Evolutionary conservation across 345 rosid species (phyloP), one percentile per base, ranked within the genome.

Genomic region (Tarenaya hassleriana): DNA sequence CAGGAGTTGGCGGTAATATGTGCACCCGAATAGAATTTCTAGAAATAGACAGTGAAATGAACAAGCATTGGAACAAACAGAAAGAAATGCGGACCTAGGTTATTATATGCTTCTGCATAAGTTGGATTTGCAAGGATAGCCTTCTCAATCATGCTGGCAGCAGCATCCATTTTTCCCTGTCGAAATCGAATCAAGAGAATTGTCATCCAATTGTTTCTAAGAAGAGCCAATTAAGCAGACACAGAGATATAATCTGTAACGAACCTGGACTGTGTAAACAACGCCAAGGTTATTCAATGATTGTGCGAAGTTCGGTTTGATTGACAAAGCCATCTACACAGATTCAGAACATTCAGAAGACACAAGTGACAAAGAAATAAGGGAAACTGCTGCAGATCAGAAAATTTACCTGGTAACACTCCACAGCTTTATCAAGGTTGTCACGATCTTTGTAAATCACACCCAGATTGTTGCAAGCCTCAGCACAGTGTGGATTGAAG

Each of bases 91-190:
- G 60, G 37, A 92, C 98, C 98, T 78, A 94, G 69, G 69, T 94
- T 94, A 56, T 94, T 94, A 65, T 88, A 94, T 55, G 99, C 99
- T 73, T 94, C 99, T 33, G 97, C 90, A 55, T 94, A 94, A 0
- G 99, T 83, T 3, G 99, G 95, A 76, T 88, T 94, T 34, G 99
- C 97, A 56, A 75, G 60, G 66, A 94, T 94, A 59, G 99, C 99
- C 73, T 94, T 88, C 74, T 94, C 91, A 56, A 94, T 94, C 97
- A 88, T 94, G 78, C 75, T 76, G 59, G 97, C 97, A 50, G 99
- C 99, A 34, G 92, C 87, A 76, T 94, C 99, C 97, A 94, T 88
- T 83, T 94, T 94, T 34, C 99, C 99, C 99, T 94, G 78, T 54
- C 60, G 72, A 51, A 33, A 53, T n/a, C n/a, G n/a, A n/a, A n/a